These are phyloP conservation scores for Aspergillus incahuasiensis DNA, from an alignment of 495 filamentous ascomycete species.

Conservation along the genomic window DNA sequence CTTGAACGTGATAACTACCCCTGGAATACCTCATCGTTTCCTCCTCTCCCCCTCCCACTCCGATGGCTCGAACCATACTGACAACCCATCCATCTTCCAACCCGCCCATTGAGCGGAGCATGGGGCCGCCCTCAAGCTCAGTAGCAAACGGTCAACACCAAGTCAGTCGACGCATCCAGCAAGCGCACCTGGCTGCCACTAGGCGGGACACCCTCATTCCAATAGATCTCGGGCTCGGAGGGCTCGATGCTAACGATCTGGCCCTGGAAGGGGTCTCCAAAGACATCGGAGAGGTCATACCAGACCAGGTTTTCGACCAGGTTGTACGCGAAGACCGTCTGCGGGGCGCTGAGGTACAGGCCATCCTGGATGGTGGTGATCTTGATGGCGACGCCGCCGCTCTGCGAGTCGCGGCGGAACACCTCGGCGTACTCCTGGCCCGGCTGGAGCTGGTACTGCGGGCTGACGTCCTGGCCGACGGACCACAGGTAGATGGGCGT, in stretches of 20 bases:
- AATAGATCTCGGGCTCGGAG: conserved; percentile 38
- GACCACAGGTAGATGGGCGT: conserved; percentile 51
- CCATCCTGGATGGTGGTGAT: conserved; percentile 44
- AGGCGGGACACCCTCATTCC: conserved; percentile 46
- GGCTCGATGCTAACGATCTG: conserved; percentile 36
- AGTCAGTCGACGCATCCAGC: conserved; percentile 28
- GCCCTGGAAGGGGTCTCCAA: conserved; percentile 52
- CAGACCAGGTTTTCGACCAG: conserved; percentile 44
- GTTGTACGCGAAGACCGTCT: conserved; percentile 53
- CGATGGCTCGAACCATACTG: too few species aligned
- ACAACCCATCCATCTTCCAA: too few species aligned
- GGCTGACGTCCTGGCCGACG: conserved; percentile 37
- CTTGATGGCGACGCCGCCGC: conserved; percentile 54
- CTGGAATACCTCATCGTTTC: background rate
- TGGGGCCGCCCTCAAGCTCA: too few species aligned
- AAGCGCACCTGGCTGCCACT: conserved; percentile 46
- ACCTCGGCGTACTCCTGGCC: conserved; percentile 32
- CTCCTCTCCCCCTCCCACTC: background rate
- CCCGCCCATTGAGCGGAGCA: too few species aligned
- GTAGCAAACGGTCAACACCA: conserved; percentile 32
- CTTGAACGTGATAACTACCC: background rate
- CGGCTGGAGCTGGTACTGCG: conserved; percentile 24
- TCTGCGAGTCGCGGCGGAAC: conserved; percentile 39
- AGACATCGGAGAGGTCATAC: conserved; percentile 56
- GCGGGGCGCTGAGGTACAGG: conserved; percentile 44